Base-by-base conservation (phyloP, 169 alveolate species). In the Theileria annulata region DNA sequence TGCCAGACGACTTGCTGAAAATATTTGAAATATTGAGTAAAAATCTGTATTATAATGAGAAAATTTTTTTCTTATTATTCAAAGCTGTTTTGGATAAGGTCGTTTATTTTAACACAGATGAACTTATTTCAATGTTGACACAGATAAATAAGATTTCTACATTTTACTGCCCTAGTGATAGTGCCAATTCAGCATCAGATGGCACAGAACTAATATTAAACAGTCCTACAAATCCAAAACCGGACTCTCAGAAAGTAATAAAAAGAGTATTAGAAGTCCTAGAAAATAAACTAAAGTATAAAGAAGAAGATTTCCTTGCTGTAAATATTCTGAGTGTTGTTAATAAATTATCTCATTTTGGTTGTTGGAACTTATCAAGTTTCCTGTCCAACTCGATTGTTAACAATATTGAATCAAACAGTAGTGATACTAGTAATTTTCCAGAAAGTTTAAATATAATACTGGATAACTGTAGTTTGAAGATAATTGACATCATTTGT, bases 11-110 rank as follows among this genome's bases (percentile, higher is more conserved):
- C 27, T 58, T 72, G 23, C 54, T 81, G 0, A 60, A 54, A 37
- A 75, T 74, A 37, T 62, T 81, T 12, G 37, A 78, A 42, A 21
- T 75, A 17, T 25, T 81, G 19, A 75, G 75, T 51, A 73, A 81
- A 21, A 81, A 74, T 62, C 72, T 64, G 68, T 59, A 70, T 12
- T 81, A 64, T 59, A 83, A 81, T 48, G 71, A 78, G 15, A 28
- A 74, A 47, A 48, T 72, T 8, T 51, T 48, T 31, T 81, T 42
- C 30, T 71, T 60, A 23, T 47, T 81, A 1, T 81, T 49, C 66
- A 64, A 35, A 23, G 12, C 79, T 64, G 66, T 81, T 15, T 63
- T 31, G 17, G 28, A 27, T 5, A 81, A 81, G 12, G 23, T 74
- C 3, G 69, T 59, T 23, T 81, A 81, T 33, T 81, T 81, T 48